These are phyloP conservation scores for Collybia sp. DNA, from an alignment of 768 basidiomycete species.

Conservation along the genomic window DNA sequence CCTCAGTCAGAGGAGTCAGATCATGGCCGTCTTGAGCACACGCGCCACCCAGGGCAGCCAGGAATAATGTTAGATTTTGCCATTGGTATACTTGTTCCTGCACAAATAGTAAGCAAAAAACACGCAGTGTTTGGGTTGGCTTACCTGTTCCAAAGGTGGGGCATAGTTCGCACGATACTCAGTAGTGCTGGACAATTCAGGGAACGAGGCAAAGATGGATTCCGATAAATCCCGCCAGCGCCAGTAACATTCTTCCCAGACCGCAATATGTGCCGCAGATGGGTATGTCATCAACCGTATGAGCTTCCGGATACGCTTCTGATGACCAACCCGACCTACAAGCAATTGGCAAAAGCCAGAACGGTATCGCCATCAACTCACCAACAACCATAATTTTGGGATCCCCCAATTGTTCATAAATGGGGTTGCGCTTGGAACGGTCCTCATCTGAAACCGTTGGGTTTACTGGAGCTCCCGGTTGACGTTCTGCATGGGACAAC, in stretches of 20 bases:
- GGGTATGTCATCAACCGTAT: slow-evolving; percentile 61
- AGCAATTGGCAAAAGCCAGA: slow-evolving; percentile 6
- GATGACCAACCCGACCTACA: slow-evolving; percentile 70
- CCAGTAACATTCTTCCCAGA: slow-evolving; percentile 82
- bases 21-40: slow-evolving; percentile 53
- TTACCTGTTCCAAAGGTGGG: slow-evolving; percentile 22
- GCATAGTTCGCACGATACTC: slow-evolving; percentile 20
- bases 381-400: slow-evolving; percentile 66
- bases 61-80: slow-evolving; percentile 79
- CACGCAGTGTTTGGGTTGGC: not conserved
- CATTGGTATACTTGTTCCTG: slow-evolving; percentile 78
- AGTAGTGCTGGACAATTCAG: slow-evolving; percentile 22
- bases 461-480: slow-evolving; percentile 51
- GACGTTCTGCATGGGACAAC: slow-evolving; percentile 62
- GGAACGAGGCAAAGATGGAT: slow-evolving; percentile 37
- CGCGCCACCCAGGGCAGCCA: slow-evolving; percentile 69
- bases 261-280: slow-evolving; percentile 64
- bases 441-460: slow-evolving; percentile 53
- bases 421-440: slow-evolving; percentile 60
- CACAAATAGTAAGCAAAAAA: slow-evolving; percentile 1
- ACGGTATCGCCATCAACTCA: slow-evolving; percentile 24
- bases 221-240: slow-evolving; percentile 68
- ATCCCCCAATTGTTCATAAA: slow-evolving; percentile 79
- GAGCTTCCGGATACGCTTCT: slow-evolving; percentile 74
- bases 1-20: slow-evolving; percentile 40